These are phyloP conservation scores for Hemisphaericaspora nanyangensis DNA, from an alignment of 805 yeast genomes.

Conservation along the genomic window DNA sequence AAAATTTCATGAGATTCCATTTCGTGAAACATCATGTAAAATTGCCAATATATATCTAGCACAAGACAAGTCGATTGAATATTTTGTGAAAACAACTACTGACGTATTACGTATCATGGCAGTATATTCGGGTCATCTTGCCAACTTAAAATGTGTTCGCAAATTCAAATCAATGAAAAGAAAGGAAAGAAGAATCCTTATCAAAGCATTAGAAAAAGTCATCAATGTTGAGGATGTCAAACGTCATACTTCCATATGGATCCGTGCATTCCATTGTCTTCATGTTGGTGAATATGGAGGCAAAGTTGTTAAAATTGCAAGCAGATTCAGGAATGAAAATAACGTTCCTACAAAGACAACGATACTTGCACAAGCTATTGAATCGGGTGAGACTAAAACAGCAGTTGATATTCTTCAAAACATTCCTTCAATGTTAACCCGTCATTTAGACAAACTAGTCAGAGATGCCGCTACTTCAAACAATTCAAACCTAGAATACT, in stretches of 20 bases:
- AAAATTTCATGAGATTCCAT: constrained; percentile 5
- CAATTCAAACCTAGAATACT: neutral
- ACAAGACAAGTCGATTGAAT: constrained; percentile 4
- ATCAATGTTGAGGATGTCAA: constrained; percentile 9
- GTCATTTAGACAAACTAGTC: constrained; percentile 8
- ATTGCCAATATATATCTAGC: constrained; percentile 4
- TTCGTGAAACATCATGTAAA: constrained; percentile 8
- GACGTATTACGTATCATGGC: constrained; percentile 11
- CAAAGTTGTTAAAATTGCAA: constrained; percentile 5
- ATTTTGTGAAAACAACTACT: constrained; percentile 6
- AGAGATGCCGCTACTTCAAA: constrained; percentile 3
- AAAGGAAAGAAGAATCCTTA: constrained; percentile 4
- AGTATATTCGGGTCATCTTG: constrained; percentile 3
- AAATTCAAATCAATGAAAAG: constrained; percentile 8
- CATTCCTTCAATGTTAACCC: constrained; percentile 9
- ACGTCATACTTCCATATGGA: constrained; percentile 6
- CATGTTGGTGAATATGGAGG: constrained; percentile 11
- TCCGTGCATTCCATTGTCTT: constrained; percentile 9
- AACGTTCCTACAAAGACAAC: constrained; percentile 9
- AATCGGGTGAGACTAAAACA: neutral
- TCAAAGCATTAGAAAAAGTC: constrained; percentile 7
- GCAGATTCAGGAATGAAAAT: constrained; percentile 6
- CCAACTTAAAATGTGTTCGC: constrained; percentile 2
- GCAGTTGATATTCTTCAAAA: constrained; percentile 3
- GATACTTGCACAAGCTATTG: constrained; percentile 6